phyloP scores from a whole-genome alignment of 805 yeast genomes.

The Cyberlindnera mississippiensis region DNA sequence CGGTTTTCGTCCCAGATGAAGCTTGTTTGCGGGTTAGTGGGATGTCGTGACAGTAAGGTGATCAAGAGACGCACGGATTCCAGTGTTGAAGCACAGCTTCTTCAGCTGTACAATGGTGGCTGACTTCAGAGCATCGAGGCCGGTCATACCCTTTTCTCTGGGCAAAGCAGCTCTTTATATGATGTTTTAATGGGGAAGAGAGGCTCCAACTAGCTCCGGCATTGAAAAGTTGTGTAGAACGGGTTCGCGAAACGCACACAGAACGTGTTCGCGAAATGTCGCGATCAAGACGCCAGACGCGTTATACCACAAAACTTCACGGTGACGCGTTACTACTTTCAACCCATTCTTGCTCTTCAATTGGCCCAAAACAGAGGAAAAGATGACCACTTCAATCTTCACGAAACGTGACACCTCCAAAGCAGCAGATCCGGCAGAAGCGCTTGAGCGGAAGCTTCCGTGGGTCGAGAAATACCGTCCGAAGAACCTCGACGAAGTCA shows the following conservation, averaged over 20 bases:
- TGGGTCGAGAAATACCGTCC: constrained; percentile 98
- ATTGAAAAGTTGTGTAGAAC: too few species aligned
- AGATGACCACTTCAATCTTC: constrained; percentile 16
- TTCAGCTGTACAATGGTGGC: constrained; percentile 13
- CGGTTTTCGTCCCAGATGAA: constrained; percentile 16
- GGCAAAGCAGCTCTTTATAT: too few species aligned
- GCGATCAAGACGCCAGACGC: too few species aligned
- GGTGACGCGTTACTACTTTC: too few species aligned
- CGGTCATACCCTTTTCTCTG: constrained; percentile 3
- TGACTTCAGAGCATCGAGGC: constrained; percentile 8
- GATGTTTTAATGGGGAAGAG: too few species aligned
- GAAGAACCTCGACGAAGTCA: constrained; percentile 73
- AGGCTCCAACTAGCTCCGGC: too few species aligned
- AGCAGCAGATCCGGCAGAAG: constrained; percentile 9
- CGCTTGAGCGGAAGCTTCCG: constrained; percentile 44
- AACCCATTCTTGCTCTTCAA: too few species aligned
- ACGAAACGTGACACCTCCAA: constrained; percentile 28
- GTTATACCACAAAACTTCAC: too few species aligned
- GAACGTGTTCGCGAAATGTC: too few species aligned
- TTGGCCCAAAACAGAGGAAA: too few species aligned
- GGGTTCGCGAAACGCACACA: not conserved
- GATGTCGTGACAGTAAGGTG: not conserved
- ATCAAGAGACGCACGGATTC: not conserved
- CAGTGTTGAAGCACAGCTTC: constrained; percentile 13
- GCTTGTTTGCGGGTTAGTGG: constrained; percentile 9